Evolutionary conservation across 2,329 filamentous ascomycete species (phyloP).

Genomic region (Acephala macrosclerotiorum): DNA sequence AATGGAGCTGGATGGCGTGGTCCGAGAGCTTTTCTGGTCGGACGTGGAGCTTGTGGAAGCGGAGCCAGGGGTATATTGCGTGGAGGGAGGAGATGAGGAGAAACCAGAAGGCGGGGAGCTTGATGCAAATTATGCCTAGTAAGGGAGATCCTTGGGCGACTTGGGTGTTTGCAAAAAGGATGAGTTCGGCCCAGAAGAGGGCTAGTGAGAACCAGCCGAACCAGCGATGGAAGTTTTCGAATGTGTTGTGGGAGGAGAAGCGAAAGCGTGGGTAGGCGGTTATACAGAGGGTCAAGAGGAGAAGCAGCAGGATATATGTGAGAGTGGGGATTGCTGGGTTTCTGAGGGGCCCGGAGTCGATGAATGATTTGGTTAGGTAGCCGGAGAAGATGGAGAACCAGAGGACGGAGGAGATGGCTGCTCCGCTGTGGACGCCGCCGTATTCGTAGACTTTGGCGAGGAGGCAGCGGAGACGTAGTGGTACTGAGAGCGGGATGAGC

Average conservation of each 20-base stretch:
- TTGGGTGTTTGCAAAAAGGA: constrained; percentile 44
- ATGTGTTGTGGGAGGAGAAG: constrained; percentile 57
- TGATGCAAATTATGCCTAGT: constrained; percentile 18
- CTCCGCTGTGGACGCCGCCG: constrained; percentile 60
- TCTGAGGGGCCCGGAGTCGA: constrained; percentile 3
- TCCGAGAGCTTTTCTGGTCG: constrained; percentile 59
- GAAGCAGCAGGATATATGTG: constrained; percentile 45
- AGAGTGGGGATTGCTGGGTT: constrained; percentile 23
- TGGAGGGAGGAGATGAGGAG: constrained; percentile 58
- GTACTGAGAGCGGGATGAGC: constrained; percentile 52
- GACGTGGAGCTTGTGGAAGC: constrained; percentile 61
- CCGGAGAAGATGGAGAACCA: constrained; percentile 54
- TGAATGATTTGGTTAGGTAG: constrained; percentile 32
- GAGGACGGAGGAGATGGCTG: constrained; percentile 53
- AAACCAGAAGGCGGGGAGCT: constrained; percentile 61
- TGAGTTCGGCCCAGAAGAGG: constrained; percentile 58
- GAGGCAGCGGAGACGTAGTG: constrained; percentile 55
- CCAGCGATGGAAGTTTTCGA: constrained; percentile 63
- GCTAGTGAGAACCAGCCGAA: constrained; percentile 59
- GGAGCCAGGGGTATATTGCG: constrained; percentile 64
- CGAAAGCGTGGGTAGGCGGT: constrained; percentile 60
- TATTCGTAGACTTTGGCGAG: constrained; percentile 59
- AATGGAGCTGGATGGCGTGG: constrained; percentile 64
- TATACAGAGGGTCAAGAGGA: constrained; percentile 55
- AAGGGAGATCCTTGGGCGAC: neutral